A percentile compares a stretch with the other conserved stretches of the same genome.
These are phyloP conservation scores for Ustilago nuda DNA, from an alignment of 1,284 basidiomycete genomes.

Conservation along the genomic window DNA sequence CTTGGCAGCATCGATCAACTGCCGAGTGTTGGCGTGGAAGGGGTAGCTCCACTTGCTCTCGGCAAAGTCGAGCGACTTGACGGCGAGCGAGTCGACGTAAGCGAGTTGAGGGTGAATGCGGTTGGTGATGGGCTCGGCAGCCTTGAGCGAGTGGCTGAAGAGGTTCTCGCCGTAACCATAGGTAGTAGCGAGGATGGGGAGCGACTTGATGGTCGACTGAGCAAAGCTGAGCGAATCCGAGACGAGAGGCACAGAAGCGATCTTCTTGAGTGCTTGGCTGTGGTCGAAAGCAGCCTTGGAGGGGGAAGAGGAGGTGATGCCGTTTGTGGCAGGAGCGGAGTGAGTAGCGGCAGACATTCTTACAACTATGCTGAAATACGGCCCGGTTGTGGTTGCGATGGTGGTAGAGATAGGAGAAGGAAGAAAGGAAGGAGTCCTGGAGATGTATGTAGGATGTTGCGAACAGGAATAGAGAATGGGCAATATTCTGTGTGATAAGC, in stretches of 20 bases:
- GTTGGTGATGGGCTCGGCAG: constrained; percentile 60
- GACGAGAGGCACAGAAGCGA: constrained; percentile 60
- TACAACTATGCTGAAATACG: background rate
- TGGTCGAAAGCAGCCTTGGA: constrained; percentile 50
- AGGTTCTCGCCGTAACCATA: constrained; percentile 59
- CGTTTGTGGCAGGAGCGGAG: constrained; percentile 39
- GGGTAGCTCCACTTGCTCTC: constrained; percentile 67
- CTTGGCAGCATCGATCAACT: constrained; percentile 57
- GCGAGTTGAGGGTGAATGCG: constrained; percentile 63
- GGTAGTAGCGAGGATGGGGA: constrained; percentile 57
- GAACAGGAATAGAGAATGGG: background rate
- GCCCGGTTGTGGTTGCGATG: background rate
- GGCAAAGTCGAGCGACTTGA: constrained; percentile 64
- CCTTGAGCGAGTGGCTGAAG: constrained; percentile 52
- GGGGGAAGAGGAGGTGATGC: constrained; percentile 36
- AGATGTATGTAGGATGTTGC: constrained; percentile 7
- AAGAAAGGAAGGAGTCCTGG: background rate
- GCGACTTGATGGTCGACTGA: constrained; percentile 59
- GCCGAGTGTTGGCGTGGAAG: constrained; percentile 64
- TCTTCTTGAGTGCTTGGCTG: constrained; percentile 57
- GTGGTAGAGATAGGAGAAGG: background rate
- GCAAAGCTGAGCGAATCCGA: constrained; percentile 59
- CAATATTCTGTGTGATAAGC: background rate
- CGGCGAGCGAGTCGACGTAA: constrained; percentile 56
- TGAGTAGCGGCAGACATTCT: constrained; percentile 54